phyloP scores from a whole-genome alignment of 1,284 basidiomycete genomes.

The Puccinia triticina region DNA sequence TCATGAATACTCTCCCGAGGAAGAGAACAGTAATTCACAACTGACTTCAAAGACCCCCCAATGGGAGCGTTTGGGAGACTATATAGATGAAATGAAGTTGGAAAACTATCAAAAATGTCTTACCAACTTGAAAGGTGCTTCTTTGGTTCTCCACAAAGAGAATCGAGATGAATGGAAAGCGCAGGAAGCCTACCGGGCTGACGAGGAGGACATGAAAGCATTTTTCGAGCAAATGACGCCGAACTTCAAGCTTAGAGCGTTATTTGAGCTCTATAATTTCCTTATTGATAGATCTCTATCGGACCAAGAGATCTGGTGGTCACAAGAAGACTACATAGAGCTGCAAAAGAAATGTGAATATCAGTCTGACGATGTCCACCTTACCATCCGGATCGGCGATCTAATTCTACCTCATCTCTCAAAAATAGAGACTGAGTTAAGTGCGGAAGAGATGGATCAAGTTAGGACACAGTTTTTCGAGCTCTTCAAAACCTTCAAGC shows the following conservation, averaged over 20 bases:
- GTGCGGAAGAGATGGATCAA: neutral
- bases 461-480: neutral
- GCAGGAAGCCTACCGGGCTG: neutral
- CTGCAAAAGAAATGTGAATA: neutral
- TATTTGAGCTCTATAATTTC: conserved; percentile 28
- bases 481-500: conserved; percentile 24
- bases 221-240: neutral
- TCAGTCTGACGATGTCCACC: conserved; percentile 5
- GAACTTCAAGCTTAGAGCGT: neutral
- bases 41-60: neutral
- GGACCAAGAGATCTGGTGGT: conserved; percentile 17
- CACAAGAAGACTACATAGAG: neutral
- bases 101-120: neutral
- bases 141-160: neutral
- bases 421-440: neutral
- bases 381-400: conserved; percentile 29
- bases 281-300: conserved; percentile 20
- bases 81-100: neutral
- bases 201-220: neutral
- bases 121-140: neutral
- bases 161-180: conserved; percentile 9
- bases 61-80: neutral
- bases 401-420: neutral
- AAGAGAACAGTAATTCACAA: neutral
- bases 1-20: neutral